A percentile compares a stretch with the other conserved stretches of the same genome.
These are phyloP conservation scores for Boletus tomentosulus DNA, from an alignment of 768 basidiomycete species.

Conservation along the genomic window DNA sequence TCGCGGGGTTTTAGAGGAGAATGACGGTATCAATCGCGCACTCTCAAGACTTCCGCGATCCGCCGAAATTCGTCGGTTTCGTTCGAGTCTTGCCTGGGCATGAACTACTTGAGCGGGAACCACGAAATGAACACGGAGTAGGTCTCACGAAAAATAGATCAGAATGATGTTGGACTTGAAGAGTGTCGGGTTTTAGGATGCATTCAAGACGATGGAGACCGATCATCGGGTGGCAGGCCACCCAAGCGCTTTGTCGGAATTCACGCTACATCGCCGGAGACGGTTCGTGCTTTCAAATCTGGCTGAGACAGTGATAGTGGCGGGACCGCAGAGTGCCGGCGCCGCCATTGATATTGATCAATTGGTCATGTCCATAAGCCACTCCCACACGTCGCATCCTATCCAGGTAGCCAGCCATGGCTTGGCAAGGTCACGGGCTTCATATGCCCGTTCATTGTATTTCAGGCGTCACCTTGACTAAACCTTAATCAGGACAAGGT, in stretches of 20 bases:
- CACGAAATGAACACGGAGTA: neutral
- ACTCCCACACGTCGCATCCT: neutral
- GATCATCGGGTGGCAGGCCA: neutral
- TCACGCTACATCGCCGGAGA: neutral
- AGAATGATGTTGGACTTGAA: too few species aligned
- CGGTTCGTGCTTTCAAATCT: neutral
- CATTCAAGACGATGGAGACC: too few species aligned
- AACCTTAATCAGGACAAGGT: neutral
- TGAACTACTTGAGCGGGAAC: neutral
- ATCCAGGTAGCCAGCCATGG: slow-evolving; percentile 1
- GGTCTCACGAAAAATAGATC: too few species aligned
- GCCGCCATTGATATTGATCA: neutral
- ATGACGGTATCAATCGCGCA: neutral
- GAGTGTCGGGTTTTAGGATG: too few species aligned
- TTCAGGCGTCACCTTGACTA: neutral
- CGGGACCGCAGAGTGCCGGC: neutral
- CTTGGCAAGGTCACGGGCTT: neutral
- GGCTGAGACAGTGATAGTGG: neutral
- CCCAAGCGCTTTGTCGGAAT: neutral
- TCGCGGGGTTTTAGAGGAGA: neutral
- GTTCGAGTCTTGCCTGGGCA: neutral
- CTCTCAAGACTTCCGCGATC: neutral
- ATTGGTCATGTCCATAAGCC: neutral
- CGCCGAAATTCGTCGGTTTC: neutral
- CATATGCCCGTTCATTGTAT: slow-evolving; percentile 1